Conservation (phyloP, 2,329 filamentous ascomycete genomes). For the Elsinoe batatas region DNA sequence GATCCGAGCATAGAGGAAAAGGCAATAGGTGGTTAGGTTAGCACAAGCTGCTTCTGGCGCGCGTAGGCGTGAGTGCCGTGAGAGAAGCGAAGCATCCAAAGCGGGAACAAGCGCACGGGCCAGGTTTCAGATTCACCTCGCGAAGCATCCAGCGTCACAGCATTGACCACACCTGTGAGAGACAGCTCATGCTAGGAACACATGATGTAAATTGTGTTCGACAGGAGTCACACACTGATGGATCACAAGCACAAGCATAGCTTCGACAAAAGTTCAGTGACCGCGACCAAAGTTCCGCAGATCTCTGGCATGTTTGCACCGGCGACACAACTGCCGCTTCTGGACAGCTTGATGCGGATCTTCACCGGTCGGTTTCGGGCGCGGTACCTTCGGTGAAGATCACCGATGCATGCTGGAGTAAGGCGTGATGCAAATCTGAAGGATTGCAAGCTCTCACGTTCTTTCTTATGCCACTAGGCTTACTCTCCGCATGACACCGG, state of each 20-base stretch:
- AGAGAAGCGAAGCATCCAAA: neutral
- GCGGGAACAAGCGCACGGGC: neutral
- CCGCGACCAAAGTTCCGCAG: neutral
- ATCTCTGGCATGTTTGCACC: neutral
- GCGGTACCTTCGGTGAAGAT: neutral
- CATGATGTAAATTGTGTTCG: no score
- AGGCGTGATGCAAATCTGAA: no score
- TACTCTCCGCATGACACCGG: no score
- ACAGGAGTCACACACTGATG: no score
- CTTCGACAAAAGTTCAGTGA: no score
- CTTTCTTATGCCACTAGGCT: no score
- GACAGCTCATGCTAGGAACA: neutral
- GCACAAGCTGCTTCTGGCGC: neutral
- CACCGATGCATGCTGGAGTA: neutral
- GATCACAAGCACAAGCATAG: no score
- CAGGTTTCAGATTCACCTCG: slow-evolving; percentile 1
- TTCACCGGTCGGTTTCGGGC: neutral
- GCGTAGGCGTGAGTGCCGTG: neutral
- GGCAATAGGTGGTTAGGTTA: neutral
- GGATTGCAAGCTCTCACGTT: no score
- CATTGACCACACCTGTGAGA: neutral
- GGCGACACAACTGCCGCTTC: neutral
- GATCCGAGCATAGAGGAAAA: neutral
- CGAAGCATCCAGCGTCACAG: slow-evolving; percentile 2
- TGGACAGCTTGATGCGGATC: slow-evolving; percentile 6